These are phyloP conservation scores for Cordyceps cateniannulata DNA, from an alignment of 2,329 filamentous ascomycete species.

Conservation along the genomic window DNA sequence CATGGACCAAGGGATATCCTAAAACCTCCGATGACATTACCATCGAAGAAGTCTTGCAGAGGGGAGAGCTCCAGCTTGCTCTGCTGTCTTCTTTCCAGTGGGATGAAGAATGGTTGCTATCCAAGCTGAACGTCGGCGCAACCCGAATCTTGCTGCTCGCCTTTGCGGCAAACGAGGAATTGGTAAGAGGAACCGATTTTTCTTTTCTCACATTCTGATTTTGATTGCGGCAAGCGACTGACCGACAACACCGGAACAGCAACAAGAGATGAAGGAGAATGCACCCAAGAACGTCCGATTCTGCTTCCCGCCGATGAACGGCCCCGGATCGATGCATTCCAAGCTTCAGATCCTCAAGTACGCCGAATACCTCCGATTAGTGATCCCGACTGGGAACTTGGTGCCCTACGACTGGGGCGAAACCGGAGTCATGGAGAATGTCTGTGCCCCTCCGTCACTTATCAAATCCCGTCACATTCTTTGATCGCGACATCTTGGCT, in stretches of 20 bases:
- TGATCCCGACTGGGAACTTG: conserved; percentile 81
- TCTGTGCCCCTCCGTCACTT: conserved; percentile 26
- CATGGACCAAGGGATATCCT: conserved; percentile 61
- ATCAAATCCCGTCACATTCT: neutral
- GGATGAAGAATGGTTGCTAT: conserved; percentile 73
- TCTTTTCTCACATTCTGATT: neutral
- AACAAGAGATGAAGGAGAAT: conserved; percentile 42
- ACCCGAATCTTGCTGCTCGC: conserved; percentile 59
- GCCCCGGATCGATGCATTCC: conserved; percentile 78
- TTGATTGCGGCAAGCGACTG: neutral
- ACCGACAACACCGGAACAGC: conserved; percentile 26
- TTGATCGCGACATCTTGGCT: neutral
- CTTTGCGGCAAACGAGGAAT: conserved; percentile 44
- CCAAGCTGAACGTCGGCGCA: conserved; percentile 55
- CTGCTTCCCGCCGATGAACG: conserved; percentile 78
- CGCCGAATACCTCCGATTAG: conserved; percentile 65
- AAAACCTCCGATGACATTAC: conserved; percentile 68
- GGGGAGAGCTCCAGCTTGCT: conserved; percentile 63
- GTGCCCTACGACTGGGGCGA: conserved; percentile 88
- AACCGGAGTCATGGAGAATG: conserved; percentile 77
- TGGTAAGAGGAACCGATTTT: conserved; percentile 35
- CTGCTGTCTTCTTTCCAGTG: conserved; percentile 84
- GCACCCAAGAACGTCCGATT: conserved; percentile 53
- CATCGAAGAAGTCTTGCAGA: conserved; percentile 80
- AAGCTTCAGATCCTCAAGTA: conserved; percentile 91